Evolutionary conservation across 2,329 filamentous ascomycete species (phyloP).

Genomic region (Fusarium sp.): DNA sequence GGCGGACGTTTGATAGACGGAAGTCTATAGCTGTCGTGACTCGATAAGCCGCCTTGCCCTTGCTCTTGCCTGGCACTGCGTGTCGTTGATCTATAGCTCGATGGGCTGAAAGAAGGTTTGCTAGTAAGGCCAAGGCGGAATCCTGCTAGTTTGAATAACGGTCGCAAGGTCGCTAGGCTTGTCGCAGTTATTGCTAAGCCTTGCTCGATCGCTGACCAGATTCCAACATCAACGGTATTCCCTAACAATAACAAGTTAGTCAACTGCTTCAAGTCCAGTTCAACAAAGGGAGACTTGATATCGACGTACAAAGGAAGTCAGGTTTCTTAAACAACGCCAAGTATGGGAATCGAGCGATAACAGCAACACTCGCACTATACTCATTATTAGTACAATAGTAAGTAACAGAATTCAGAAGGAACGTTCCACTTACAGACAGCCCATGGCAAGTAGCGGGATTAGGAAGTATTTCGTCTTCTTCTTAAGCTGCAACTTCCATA

Average conservation of each 20-base stretch:
- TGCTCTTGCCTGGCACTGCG: conserved; percentile 20
- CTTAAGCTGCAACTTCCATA: conserved; percentile 65
- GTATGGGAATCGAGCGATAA: conserved; percentile 53
- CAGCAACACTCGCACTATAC: conserved; percentile 54
- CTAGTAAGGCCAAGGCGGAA: conserved; percentile 23
- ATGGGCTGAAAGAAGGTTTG: conserved; percentile 11
- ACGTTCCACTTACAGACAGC: conserved; percentile 57
- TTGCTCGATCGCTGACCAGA: conserved; percentile 60
- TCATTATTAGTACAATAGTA: neutral
- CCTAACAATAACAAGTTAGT: conserved; percentile 25
- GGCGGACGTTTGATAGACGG: conserved; percentile 7
- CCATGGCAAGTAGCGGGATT: conserved; percentile 64
- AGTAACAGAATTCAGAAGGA: too few species aligned
- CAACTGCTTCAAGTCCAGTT: rapidly evolving
- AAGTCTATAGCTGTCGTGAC: conserved; percentile 10
- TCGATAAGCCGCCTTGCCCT: conserved; percentile 9
- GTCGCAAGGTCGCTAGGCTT: conserved; percentile 56
- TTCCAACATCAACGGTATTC: conserved; percentile 54
- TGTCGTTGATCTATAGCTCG: conserved; percentile 7
- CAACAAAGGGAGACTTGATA: rapidly evolving
- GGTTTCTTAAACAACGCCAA: conserved; percentile 48
- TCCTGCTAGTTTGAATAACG: conserved; percentile 49
- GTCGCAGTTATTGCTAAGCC: conserved; percentile 59
- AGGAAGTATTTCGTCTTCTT: conserved; percentile 60
- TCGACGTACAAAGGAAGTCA: conserved; percentile 54